phyloP scores from a whole-genome alignment of 352 stramenopile species.

The Pythium phragmitis region DNA sequence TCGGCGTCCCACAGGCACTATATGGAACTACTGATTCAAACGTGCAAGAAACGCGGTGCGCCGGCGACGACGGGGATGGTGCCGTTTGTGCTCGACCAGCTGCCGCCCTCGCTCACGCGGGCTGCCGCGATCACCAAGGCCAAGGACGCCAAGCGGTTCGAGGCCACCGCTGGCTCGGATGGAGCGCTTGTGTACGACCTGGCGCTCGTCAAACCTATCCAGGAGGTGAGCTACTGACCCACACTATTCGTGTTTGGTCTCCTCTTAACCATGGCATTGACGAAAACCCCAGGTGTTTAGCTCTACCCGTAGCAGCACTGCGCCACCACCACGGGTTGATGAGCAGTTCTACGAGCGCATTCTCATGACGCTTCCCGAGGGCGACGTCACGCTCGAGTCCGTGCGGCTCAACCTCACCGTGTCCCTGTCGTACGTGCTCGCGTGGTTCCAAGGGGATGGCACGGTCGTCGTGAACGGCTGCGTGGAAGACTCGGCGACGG shows the following conservation, averaged over 20 bases:
- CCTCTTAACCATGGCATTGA: neutral
- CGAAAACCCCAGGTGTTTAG: constrained; percentile 6
- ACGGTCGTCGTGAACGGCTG: constrained; percentile 91
- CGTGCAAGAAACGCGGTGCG: constrained; percentile 91
- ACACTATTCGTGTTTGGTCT: neutral
- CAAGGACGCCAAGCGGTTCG: constrained; percentile 79
- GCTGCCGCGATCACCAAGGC: constrained; percentile 76
- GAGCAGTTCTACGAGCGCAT: constrained; percentile 42
- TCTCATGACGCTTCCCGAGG: constrained; percentile 53
- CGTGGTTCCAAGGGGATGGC: constrained; percentile 88
- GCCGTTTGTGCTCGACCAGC: constrained; percentile 91
- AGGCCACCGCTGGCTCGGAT: constrained; percentile 90
- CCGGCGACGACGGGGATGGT: constrained; percentile 97
- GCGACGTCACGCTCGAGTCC: constrained; percentile 73
- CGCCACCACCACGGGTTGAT: constrained; percentile 1
- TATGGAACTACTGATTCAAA: constrained; percentile 92
- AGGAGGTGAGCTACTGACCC: constrained; percentile 26
- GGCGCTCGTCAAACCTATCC: constrained; percentile 74
- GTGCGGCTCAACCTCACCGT: constrained; percentile 88
- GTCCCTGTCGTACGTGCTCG: constrained; percentile 88
- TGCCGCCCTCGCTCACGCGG: constrained; percentile 66
- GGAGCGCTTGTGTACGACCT: constrained; percentile 94
- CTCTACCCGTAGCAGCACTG: neutral
- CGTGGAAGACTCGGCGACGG: constrained; percentile 94
- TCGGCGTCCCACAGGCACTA: constrained; percentile 58